Base-by-base conservation (phyloP, 495 filamentous ascomycete species). In the Pyrenula massariospora region DNA sequence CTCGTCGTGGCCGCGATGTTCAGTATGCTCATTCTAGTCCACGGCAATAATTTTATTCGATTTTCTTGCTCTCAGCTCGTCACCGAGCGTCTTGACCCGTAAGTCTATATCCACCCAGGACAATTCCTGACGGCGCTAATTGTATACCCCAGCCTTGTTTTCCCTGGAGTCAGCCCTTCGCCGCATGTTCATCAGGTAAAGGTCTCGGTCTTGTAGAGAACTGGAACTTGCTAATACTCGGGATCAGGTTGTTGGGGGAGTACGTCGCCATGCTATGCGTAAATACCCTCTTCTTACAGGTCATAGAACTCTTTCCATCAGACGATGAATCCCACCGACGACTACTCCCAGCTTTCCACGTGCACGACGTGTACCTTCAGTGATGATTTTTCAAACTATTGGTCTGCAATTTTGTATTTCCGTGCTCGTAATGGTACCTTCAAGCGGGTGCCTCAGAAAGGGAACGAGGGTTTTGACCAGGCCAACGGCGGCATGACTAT, bases 381-480 rank as follows among this genome's bases (percentile, higher is more conserved):
- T 25, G 66, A 76, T 57, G 72, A 76, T 55, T 66, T 74, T 54
- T 69, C 65, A 56, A 77, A 77, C 68, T 79, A 79, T 70, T 79
- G 76, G 76, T 77, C 76, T 0, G 75, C 76, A 49, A 71, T 69
- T 64, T 61, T 79, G 51, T 79, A 77, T 66, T 79, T 77, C 66
- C 69, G 69, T 59, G 71, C 72, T 1, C 68, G 68, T 23, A 77
- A 77, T 58, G 73, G 73, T 2, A 73, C 66, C 50, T 76, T 69
- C 60, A 75, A 73, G 59, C 64, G 73, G 20, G 74, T 77, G 49
- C 73, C 72, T 10, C 72, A 76, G 59, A 77, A 76, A 62, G 68
- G 64, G 63, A 72, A 78, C 23, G 67, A 62, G 10, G 73, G 75
- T 59, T 70, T 68, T 59, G 77, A 73, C 36, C 60, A 60, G 36